Conservation (phyloP, 805 yeast genomes). For the Pichia gijzeniarum region DNA sequence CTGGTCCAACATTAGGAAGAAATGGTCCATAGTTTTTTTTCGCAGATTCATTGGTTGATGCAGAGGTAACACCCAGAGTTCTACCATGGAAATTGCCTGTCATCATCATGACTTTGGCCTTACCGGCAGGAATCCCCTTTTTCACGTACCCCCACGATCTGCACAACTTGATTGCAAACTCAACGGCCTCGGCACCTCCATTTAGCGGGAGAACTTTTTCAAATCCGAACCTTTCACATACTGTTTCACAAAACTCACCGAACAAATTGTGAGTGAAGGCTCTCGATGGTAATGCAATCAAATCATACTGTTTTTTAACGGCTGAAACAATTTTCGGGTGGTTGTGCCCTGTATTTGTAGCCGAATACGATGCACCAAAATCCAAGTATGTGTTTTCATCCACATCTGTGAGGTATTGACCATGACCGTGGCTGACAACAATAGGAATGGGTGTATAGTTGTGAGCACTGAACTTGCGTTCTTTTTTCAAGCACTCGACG, state of each 20-base stretch:
- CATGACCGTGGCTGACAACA: constrained; percentile 20
- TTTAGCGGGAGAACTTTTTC: constrained; percentile 28
- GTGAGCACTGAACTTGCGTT: constrained; percentile 23
- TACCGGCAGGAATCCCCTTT: constrained; percentile 22
- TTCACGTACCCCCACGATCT: constrained; percentile 29
- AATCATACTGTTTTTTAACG: constrained; percentile 26
- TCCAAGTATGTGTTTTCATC: constrained; percentile 24
- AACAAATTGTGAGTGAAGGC: constrained; percentile 23
- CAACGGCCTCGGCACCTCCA: constrained; percentile 33
- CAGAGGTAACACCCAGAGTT: constrained; percentile 35
- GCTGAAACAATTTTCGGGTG: constrained; percentile 28
- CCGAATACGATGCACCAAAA: constrained; percentile 25
- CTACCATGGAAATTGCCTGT: constrained; percentile 35
- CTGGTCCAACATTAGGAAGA: constrained; percentile 26
- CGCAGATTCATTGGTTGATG: constrained; percentile 28
- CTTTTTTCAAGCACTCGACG: constrained; percentile 13
- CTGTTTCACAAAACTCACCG: constrained; percentile 21
- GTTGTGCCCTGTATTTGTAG: constrained; percentile 26
- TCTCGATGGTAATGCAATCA: constrained; percentile 28
- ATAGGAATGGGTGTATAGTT: constrained; percentile 27
- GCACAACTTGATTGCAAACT: constrained; percentile 34
- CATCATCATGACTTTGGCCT: constrained; percentile 30
- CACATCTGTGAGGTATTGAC: constrained; percentile 21
- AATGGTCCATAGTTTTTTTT: constrained; percentile 31
- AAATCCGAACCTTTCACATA: constrained; percentile 24